phyloP scores from a whole-genome alignment of 192 early-diverging fungal genomes.

The Coemansia sp. region DNA sequence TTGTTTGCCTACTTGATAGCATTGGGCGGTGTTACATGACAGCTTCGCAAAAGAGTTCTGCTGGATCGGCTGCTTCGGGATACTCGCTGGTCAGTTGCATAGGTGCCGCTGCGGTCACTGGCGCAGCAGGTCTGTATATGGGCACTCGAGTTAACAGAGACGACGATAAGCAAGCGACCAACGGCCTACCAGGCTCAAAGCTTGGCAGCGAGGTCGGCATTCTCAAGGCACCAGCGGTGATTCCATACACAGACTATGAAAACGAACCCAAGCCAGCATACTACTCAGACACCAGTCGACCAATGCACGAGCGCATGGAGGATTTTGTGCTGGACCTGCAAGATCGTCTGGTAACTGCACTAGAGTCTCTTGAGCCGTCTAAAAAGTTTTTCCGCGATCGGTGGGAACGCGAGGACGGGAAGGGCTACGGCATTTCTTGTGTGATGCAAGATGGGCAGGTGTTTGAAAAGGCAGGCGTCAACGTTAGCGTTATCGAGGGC shows the following conservation, averaged over 20 bases:
- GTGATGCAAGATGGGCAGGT: slow-evolving; percentile 90
- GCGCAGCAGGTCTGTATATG: slow-evolving; percentile 7
- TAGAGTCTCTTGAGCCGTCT: slow-evolving; percentile 66
- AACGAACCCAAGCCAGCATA: slow-evolving; percentile 29
- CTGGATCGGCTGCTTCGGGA: background rate
- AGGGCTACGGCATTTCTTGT: slow-evolving; percentile 87
- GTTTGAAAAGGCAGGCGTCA: slow-evolving; percentile 98
- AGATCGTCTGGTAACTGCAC: slow-evolving; percentile 65
- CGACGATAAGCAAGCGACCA: background rate
- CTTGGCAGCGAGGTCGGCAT: slow-evolving; percentile 29
- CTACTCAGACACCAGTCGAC: slow-evolving; percentile 29
- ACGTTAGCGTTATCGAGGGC: slow-evolving; percentile 84
- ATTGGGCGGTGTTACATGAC: slow-evolving; percentile 7
- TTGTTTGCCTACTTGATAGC: background rate
- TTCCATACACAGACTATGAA: slow-evolving; percentile 43
- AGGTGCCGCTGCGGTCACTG: background rate
- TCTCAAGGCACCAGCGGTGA: slow-evolving; percentile 20
- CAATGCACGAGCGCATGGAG: slow-evolving; percentile 86
- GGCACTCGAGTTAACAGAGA: background rate
- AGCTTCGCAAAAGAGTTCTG: background rate
- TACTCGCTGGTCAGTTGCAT: slow-evolving; percentile 10
- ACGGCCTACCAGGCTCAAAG: background rate
- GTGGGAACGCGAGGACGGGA: slow-evolving; percentile 88
- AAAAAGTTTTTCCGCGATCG: slow-evolving; percentile 71
- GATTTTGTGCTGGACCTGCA: slow-evolving; percentile 76